Conservation (phyloP, 371 early-diverging fungal species). For the Syncephalastrum contaminatum region DNA sequence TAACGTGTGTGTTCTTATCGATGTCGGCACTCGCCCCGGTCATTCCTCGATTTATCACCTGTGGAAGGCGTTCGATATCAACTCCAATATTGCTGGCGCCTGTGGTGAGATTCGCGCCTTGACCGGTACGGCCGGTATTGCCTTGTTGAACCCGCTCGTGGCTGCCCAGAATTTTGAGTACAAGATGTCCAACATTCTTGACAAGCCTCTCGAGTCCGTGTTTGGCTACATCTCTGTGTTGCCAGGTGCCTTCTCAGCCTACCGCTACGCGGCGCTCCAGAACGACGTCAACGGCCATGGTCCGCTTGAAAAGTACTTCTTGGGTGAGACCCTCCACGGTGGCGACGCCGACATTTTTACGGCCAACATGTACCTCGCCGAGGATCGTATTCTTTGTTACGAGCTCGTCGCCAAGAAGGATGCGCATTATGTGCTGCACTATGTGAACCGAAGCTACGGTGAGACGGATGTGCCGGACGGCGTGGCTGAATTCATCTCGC, state of each 20-base stretch:
- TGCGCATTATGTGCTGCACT: slow-evolving; percentile 66
- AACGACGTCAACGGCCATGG: slow-evolving; percentile 58
- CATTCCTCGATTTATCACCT: slow-evolving; percentile 66
- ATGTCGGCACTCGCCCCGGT: slow-evolving; percentile 83
- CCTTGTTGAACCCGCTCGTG: slow-evolving; percentile 81
- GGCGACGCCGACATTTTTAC: slow-evolving; percentile 63
- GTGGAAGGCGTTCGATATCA: slow-evolving; percentile 81
- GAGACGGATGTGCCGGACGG: slow-evolving; percentile 88
- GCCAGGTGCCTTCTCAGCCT: slow-evolving; percentile 86
- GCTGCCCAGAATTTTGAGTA: slow-evolving; percentile 88
- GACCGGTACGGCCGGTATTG: slow-evolving; percentile 66
- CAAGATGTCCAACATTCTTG: slow-evolving; percentile 86
- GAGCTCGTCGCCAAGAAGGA: slow-evolving; percentile 83
- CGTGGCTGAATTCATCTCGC: slow-evolving; percentile 87
- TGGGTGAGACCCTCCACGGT: slow-evolving; percentile 69
- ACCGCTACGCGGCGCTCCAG: slow-evolving; percentile 73
- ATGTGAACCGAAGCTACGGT: slow-evolving; percentile 67
- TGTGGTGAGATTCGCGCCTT: slow-evolving; percentile 87
- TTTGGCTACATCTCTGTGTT: slow-evolving; percentile 85
- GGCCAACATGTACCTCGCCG: slow-evolving; percentile 78
- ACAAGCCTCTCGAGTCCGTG: slow-evolving; percentile 83
- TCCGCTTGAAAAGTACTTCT: slow-evolving; percentile 77
- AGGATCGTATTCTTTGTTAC: slow-evolving; percentile 88
- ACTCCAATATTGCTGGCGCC: slow-evolving; percentile 75
- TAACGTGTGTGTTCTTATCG: slow-evolving; percentile 75